Base-by-base conservation (phyloP, 768 basidiomycete species). In the Amanita thiersii region DNA sequence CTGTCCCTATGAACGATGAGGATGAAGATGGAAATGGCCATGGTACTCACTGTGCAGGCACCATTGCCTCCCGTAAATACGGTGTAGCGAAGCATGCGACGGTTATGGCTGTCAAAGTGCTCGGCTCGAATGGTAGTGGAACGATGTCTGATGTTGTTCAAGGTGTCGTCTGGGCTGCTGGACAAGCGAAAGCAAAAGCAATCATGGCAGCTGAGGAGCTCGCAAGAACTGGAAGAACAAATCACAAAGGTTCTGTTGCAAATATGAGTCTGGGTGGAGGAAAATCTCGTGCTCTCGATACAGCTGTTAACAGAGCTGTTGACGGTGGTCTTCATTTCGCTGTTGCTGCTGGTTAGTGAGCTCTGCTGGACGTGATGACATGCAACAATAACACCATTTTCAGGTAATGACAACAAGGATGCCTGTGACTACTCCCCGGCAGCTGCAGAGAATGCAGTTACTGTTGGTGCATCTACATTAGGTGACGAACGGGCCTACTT, bases 211-310 rank as follows among this genome's bases (percentile, higher is more conserved):
- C 63, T 5, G 72, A 73, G 8, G 88, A 93, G 58, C 57, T 73
- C 47, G 73, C 67, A 39, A 69, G 72, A 21, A 90, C 87, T 14
- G 86, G 88, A 40, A 81, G 75, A 66, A 85, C 83, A 41, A 65
- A 64, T 32, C 87, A 94, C 74, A 93, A 91, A 69, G 96, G 96
- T 17, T 91, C 90, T 12, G 91, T 93, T 40, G 88, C 84, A 37
- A 94, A 94, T 73, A 96, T 99, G 96, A 86, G 83, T 59, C 82
- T 99, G 39, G 96, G 96, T 48, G 96, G 96, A 53, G 89, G 90
- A 45, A 94, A 93, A 68, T 89, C 87, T 4, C 72, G 66, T 15
- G 75, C 87, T 24, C 73, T 98, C 39, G 91, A 99, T 48, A 70
- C 72, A 17, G 79, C 83, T 39, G 90, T 99, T 47, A 81, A 98